Base-by-base conservation (phyloP, 208 protist species). In the Trypanosoma brucei region DNA sequence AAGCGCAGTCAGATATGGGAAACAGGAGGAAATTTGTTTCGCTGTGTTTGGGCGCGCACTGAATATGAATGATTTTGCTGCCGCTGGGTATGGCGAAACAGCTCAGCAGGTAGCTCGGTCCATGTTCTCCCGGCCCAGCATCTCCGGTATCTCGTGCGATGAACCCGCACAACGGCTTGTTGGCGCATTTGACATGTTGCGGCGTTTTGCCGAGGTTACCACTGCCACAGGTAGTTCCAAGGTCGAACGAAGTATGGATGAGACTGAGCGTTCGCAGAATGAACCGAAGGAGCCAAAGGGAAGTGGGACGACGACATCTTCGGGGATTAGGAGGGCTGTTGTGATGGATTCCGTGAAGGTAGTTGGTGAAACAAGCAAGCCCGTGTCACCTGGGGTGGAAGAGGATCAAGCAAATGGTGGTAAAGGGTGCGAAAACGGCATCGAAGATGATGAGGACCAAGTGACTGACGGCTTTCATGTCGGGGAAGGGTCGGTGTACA, bases 11-110 rank as follows among this genome's bases (percentile, higher is more conserved):
- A 62, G 50, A 11, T 88, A 88, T 57, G 36, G 57, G 3, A 80
- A 86, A n/a, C 74, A 74, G 0, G 74, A 83, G 44, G 75, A 92
- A 51, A 40, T 90, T 35, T 86, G 76, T 70, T 91, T 86, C 37
- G 75, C 79, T 44, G 56, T 91, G 11, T 92, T 92, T 48, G 89
- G 85, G 34, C 48, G 89, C 54, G 45, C 81, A 8, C 53, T 92
- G 13, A 58, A 63, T 14, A 75, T 77, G 31, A 42, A 69, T 39
- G 85, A 95, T 49, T 92, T 92, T 63, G 60, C 77, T 8, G 75
- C 72, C 11, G 89, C 81, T 0, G 86, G 86, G 3, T 92, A 91
- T 56, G 82, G 89, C 30, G 55, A 70, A 33, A 80, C 48, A 6
- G 72, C 73, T 4, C 52, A 61, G 1, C 34, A 55, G 2, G 77